phyloP scores from a whole-genome alignment of 768 basidiomycete genomes.

The Lactarius sanguifluus region DNA sequence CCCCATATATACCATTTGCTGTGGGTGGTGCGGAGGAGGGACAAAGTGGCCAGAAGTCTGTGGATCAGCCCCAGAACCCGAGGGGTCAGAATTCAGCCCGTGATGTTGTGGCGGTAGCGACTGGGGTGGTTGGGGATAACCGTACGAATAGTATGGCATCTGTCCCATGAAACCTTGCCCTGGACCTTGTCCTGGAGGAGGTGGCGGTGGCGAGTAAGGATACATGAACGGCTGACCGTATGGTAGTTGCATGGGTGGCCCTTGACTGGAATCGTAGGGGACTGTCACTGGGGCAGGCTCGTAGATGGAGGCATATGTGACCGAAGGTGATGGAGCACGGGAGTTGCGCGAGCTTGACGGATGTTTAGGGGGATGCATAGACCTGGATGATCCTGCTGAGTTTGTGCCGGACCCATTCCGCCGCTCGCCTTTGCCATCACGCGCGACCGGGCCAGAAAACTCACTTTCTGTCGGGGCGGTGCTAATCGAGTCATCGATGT shows the following conservation, averaged over 20 bases:
- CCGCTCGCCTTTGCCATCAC: slow-evolving; percentile 56
- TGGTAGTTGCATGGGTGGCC: slow-evolving; percentile 35
- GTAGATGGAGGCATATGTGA: slow-evolving; percentile 72
- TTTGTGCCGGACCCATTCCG: slow-evolving; percentile 43
- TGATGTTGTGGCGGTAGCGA: slow-evolving; percentile 21
- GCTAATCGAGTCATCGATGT: slow-evolving; percentile 66
- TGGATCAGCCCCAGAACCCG: slow-evolving; percentile 24
- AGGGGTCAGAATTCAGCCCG: slow-evolving; percentile 34
- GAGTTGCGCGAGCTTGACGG: slow-evolving; percentile 65
- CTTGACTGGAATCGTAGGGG: slow-evolving; percentile 34
- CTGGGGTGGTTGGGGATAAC: slow-evolving; percentile 21
- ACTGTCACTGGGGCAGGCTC: slow-evolving; percentile 48
- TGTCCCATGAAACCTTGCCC: slow-evolving; percentile 31
- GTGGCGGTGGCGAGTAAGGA: slow-evolving; percentile 34
- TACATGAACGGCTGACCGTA: slow-evolving; percentile 36
- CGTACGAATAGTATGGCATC: slow-evolving; percentile 26
- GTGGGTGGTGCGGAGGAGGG: slow-evolving; percentile 38
- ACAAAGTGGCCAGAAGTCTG: slow-evolving; percentile 17
- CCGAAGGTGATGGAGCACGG: slow-evolving; percentile 72
- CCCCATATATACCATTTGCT: slow-evolving; percentile 39
- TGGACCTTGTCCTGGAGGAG: slow-evolving; percentile 27
- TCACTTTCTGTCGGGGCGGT: slow-evolving; percentile 81
- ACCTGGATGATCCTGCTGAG: slow-evolving; percentile 58
- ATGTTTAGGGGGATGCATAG: slow-evolving; percentile 51
- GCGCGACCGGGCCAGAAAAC: slow-evolving; percentile 61